phyloP scores from a whole-genome alignment of 805 yeast genomes.

The Candida glaebosa region DNA sequence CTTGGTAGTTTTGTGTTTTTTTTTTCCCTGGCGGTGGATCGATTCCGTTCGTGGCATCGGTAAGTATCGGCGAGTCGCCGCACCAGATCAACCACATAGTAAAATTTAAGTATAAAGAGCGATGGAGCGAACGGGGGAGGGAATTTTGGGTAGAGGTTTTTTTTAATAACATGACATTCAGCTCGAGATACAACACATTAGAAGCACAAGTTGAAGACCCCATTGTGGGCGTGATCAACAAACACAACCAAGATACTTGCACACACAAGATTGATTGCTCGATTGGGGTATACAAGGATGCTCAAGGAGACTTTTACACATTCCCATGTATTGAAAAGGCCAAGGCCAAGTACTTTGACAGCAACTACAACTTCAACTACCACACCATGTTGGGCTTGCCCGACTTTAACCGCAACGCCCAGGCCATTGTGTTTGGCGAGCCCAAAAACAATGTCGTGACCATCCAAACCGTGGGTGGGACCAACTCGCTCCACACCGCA shows the following conservation, averaged over 20 bases:
- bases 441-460: constrained; percentile 26
- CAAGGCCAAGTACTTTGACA: constrained; percentile 25
- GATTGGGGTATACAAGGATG: constrained; percentile 46
- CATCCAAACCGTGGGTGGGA: constrained; percentile 40
- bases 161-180: constrained; percentile 13
- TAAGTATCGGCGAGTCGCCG: constrained; percentile 1
- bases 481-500: constrained; percentile 42
- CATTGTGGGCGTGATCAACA: constrained; percentile 20
- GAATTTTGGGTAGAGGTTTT: not conserved
- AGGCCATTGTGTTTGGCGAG: constrained; percentile 34
- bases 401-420: constrained; percentile 31
- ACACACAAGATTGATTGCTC: constrained; percentile 39
- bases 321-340: constrained; percentile 39
- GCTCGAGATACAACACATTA: constrained; percentile 16
- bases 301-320: constrained; percentile 30
- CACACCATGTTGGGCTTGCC: constrained; percentile 41
- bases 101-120: not conserved
- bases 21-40: not conserved
- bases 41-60: not conserved
- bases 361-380: constrained; percentile 45
- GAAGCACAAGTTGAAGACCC: constrained; percentile 25
- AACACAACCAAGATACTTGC: constrained; percentile 21
- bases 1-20: too few relatives aligned
- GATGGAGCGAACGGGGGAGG: not conserved
- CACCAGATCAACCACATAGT: constrained; percentile 1